phyloP scores from a whole-genome alignment of 495 filamentous ascomycete species.

The Trichoderma asperelloides region DNA sequence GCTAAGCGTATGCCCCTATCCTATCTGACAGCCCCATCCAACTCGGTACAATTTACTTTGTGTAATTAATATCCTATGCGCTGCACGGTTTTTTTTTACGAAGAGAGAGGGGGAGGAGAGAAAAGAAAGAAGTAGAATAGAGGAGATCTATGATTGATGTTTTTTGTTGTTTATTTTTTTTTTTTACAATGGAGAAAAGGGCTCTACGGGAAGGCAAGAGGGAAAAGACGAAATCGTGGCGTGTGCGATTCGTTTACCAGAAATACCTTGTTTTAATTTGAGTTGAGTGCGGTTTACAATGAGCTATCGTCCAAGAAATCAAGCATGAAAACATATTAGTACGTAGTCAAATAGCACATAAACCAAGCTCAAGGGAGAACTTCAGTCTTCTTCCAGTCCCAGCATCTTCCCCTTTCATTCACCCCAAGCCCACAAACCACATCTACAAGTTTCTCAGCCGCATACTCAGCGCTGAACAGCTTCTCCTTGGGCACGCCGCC shows the following conservation, averaged over 20 bases:
- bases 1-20: not conserved
- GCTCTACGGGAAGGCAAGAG: not conserved
- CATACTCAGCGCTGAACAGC: constrained; percentile 53
- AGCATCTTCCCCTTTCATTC: constrained; percentile 55
- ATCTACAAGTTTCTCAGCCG: constrained; percentile 50
- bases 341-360: no score
- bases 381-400: constrained; percentile 72
- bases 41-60: not conserved
- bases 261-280: not conserved
- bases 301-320: no score
- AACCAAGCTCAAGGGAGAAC: constrained; percentile 42
- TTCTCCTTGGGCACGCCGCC: constrained; percentile 45
- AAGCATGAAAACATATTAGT: no score
- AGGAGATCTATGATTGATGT: not conserved
- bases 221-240: not conserved
- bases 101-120: not conserved
- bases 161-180: no score
- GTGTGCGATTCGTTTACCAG: not conserved
- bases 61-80: not conserved
- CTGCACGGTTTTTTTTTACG: not conserved
- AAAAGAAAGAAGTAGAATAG: not conserved
- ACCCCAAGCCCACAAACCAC: constrained; percentile 37
- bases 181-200: not conserved
- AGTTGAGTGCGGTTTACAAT: not conserved
- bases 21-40: not conserved